Percentiles rank a stretch among this genome's conserved stretches.
These are phyloP conservation scores for Boletus pseudopeckii DNA, from an alignment of 768 basidiomycete genomes.

Conservation along the genomic window DNA sequence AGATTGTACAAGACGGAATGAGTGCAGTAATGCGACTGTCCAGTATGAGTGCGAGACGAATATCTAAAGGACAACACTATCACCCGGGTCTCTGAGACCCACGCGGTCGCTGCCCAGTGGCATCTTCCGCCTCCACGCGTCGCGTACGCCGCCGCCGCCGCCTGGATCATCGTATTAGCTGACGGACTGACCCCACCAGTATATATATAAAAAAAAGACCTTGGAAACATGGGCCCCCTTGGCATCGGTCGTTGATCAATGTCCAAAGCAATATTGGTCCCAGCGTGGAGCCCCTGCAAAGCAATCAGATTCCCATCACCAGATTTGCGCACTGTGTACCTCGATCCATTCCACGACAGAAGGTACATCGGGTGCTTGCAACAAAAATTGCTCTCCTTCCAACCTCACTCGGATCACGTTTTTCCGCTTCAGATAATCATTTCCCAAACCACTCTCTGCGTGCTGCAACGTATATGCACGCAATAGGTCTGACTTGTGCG, in stretches of 20 bases:
- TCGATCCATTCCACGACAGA: slow-evolving; percentile 96
- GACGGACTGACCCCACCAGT: no score
- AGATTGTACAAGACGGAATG: neutral
- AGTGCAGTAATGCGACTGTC: neutral
- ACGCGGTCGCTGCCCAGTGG: neutral
- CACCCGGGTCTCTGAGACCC: neutral
- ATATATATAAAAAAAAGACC: slow-evolving; percentile 36
- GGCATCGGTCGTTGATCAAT: slow-evolving; percentile 92
- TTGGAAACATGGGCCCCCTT: slow-evolving; percentile 79
- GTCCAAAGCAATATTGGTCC: slow-evolving; percentile 88
- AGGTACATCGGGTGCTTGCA: slow-evolving; percentile 82
- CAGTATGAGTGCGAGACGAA: neutral
- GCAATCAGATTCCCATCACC: slow-evolving; percentile 4
- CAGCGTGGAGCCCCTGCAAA: slow-evolving; percentile 81
- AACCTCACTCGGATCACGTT: slow-evolving; percentile 90
- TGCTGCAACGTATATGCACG: slow-evolving; percentile 78
- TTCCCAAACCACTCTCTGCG: slow-evolving; percentile 92
- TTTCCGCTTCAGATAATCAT: slow-evolving; percentile 90
- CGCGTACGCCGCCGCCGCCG: slow-evolving; percentile 30
- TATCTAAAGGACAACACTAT: neutral
- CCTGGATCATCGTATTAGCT: slow-evolving; percentile 8
- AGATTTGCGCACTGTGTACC: slow-evolving; percentile 41
- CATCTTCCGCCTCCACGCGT: slow-evolving; percentile 13
- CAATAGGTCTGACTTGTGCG: slow-evolving; percentile 52
- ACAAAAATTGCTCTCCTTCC: slow-evolving; percentile 94